Base-by-base conservation (phyloP, 495 filamentous ascomycete species). In the Pseudevernia furfuracea region DNA sequence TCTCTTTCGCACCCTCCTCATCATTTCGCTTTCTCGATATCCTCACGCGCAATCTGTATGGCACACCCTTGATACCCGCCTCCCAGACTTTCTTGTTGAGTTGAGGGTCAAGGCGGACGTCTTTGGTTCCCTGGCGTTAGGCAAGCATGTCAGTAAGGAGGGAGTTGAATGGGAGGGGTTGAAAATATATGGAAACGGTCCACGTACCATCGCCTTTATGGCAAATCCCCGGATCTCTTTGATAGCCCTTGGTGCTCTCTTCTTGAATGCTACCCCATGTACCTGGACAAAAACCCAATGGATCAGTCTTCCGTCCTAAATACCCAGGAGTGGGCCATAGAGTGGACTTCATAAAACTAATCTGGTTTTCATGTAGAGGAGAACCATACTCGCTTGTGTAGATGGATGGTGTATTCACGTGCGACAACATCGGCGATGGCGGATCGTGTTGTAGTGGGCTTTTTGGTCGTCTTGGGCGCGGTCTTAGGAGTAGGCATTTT, bases 11-110 rank as follows among this genome's bases (percentile, higher is more conserved):
- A 72, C 89, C 91, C 82, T 99, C 94, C 84, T 99, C 94, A 77
- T 99, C 94, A 84, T 99, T 99, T 85, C 94, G 92, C 87, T 96
- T 94, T 77, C 94, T 90, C 71, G 91, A 96, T 82, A 99, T 96
- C 81, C 95, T 90, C 73, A 99, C 84, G 73, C 94, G 92, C 69
- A 99, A 84, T 78, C 94, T 86, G 88, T 88, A 97, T 61, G 92
- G 91, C 69, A 96, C 92, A 74, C 95, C 95, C 86, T 97, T 97
- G 82, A 99, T 86, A 78, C 94, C 94, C 75, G 89, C 84, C 80
- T 99, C 95, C 94, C 94, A 99, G 80, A 99, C 93, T 85, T 99
- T 97, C 89, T 99, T 99, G 87, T 99, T 99, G 69, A 99, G 82
- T 78, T 90, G 89, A 69, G 94, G 94, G 83, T 97, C 94, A 75